Base-by-base conservation (phyloP, 331 rosid genomes). In the Saraca asoca region DNA sequence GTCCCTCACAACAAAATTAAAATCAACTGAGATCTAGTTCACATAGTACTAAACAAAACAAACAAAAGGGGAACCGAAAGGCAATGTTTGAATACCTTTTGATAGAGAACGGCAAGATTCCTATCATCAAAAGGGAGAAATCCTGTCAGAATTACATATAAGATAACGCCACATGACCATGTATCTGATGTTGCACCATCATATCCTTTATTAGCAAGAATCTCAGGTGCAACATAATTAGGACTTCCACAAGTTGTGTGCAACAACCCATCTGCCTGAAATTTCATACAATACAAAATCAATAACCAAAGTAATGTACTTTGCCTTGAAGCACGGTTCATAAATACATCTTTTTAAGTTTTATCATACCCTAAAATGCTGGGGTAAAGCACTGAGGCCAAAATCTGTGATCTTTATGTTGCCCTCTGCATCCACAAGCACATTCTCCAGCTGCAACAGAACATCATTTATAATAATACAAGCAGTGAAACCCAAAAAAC, bases 241-340 rank as follows among this genome's bases (percentile, higher is more conserved):
- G 98, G 97, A 67, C 96, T 93, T 83, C 98, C 98, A 77, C 98
- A 93, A 12, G 97, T 93, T 51, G 98, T 93, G 59, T 93, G 98
- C 68, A 93, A 80, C 82, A 93, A 71, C 12, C 98, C 98, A 60
- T 93, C 98, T 33, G 37, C 88, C 96, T 90, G 82, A 34, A 51
- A 24, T n/a, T n/a, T n/a, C n/a, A n/a, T n/a, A n/a, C n/a, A n/a
- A n/a, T n/a, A n/a, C n/a, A n/a, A n/a, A n/a, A n/a, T n/a, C n/a
- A n/a, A n/a, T n/a, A n/a, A n/a, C n/a, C n/a, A n/a, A n/a, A n/a
- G n/a, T n/a, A n/a, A n/a, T n/a, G n/a, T n/a, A n/a, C n/a, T n/a
- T n/a, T n/a, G n/a, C n/a, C n/a, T n/a, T n/a, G n/a, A n/a, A n/a
- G n/a, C n/a, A n/a, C n/a, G n/a, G n/a, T n/a, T n/a, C n/a, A n/a